phyloP scores from a whole-genome alignment of 371 early-diverging fungal species.

The Mortierella sp. region DNA sequence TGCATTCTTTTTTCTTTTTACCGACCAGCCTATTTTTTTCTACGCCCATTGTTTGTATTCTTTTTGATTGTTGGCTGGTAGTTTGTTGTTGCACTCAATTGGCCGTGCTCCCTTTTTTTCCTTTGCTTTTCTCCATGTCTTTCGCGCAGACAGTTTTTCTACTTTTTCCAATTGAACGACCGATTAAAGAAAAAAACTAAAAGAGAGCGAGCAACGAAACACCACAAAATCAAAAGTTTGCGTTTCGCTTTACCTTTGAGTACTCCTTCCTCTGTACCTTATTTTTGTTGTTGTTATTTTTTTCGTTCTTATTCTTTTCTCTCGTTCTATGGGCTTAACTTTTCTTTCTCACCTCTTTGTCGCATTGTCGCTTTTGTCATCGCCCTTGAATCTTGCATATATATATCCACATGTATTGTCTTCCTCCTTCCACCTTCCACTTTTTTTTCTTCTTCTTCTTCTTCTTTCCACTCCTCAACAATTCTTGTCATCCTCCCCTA shows the following conservation, averaged over 20 bases:
- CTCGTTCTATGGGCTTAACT: not conserved
- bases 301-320: not conserved
- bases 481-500: not conserved
- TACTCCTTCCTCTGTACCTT: not conserved
- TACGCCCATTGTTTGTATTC: not conserved
- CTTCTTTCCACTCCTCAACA: not conserved
- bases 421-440: not conserved
- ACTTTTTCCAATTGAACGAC: not conserved
- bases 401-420: not conserved
- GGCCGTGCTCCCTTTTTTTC: not conserved
- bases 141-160: not conserved
- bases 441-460: not conserved
- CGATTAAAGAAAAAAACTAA: not conserved
- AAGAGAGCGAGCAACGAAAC: not conserved
- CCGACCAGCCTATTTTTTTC: not conserved
- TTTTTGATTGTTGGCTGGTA: not conserved
- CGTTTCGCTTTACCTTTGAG: not conserved
- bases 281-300: not conserved
- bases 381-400: not conserved
- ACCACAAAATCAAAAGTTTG: not conserved
- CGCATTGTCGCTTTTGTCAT: not conserved
- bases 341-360: not conserved
- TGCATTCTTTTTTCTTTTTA: constrained; percentile 1
- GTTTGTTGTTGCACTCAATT: not conserved
- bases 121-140: not conserved